Percentiles rank a stretch among this genome's conserved stretches.
These are phyloP conservation scores for Amanita brunnescens DNA, from an alignment of 768 basidiomycete genomes.

Conservation along the genomic window DNA sequence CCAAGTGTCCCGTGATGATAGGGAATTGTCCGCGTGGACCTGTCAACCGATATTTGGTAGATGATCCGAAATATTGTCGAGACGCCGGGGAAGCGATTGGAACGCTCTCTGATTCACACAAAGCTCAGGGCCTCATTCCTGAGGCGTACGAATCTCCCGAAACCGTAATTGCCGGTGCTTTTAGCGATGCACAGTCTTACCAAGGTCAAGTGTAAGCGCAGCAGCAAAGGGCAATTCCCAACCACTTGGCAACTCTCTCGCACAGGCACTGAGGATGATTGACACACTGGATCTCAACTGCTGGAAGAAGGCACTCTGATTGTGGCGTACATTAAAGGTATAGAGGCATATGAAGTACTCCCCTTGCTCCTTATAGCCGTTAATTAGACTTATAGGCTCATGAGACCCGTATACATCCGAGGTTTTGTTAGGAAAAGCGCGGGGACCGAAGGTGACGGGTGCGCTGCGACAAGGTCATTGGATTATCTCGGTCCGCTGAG, in stretches of 20 bases:
- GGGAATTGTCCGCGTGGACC: not conserved
- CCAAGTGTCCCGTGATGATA: not conserved
- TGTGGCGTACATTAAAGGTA: not conserved
- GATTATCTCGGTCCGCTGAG: not conserved
- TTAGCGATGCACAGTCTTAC: no score
- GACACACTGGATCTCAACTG: no score
- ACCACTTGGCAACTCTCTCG: no score
- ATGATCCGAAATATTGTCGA: not conserved
- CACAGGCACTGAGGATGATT: no score
- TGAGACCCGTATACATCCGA: not conserved
- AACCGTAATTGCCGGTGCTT: not conserved
- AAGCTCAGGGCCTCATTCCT: not conserved
- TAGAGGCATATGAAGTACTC: not conserved
- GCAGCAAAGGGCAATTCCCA: no score
- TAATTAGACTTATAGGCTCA: not conserved
- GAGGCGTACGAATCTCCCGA: no score
- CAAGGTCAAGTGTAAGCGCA: no score
- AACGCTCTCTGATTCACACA: not conserved
- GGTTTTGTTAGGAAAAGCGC: constrained; percentile 1
- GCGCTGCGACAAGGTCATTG: not conserved
- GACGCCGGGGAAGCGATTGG: not conserved
- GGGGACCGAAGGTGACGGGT: not conserved
- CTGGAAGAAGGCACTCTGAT: not conserved
- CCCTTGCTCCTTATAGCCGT: not conserved
- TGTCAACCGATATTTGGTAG: not conserved